These are phyloP conservation scores for Chlorella ohadii DNA, from an alignment of 139 green algal species.

Conservation along the genomic window DNA sequence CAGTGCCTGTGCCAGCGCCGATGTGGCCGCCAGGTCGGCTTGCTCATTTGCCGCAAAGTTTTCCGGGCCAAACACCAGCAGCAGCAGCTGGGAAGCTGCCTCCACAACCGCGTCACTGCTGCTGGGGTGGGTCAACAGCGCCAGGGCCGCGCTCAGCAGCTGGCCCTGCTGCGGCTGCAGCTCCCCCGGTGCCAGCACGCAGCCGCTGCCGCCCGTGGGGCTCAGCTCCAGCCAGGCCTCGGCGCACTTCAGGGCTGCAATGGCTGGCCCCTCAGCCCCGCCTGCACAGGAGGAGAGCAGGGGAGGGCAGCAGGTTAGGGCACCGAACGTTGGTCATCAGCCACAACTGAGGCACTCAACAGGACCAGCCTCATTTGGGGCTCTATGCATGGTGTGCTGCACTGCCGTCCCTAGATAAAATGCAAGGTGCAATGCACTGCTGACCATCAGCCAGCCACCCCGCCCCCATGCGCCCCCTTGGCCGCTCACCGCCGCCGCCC, in stretches of 20 bases:
- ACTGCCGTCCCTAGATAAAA: no score
- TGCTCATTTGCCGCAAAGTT: conserved; percentile 29
- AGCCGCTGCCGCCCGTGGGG: conserved; percentile 23
- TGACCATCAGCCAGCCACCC: background rate
- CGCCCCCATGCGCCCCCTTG: background rate
- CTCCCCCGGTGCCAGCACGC: conserved; percentile 31
- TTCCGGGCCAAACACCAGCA: conserved; percentile 51
- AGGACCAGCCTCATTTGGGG: no score
- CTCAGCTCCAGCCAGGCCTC: conserved; percentile 55
- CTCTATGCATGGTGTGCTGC: no score
- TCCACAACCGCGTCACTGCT: conserved; percentile 14
- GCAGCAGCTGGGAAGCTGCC: conserved; percentile 43
- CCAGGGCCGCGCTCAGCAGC: conserved; percentile 42
- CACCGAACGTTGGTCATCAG: no score
- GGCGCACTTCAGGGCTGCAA: conserved; percentile 42
- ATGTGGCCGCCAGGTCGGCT: conserved; percentile 41
- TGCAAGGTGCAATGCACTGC: no score
- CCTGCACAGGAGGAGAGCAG: background rate
- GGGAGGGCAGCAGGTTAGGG: no score
- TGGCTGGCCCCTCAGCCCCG: background rate
- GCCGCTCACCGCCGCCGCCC: background rate
- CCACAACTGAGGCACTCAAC: no score
- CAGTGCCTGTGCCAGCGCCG: conserved; percentile 36
- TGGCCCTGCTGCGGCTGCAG: conserved; percentile 31
- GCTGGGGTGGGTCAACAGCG: conserved; percentile 24